phyloP scores from a whole-genome alignment of 1,284 basidiomycete species.

The Inonotus obliquus region DNA sequence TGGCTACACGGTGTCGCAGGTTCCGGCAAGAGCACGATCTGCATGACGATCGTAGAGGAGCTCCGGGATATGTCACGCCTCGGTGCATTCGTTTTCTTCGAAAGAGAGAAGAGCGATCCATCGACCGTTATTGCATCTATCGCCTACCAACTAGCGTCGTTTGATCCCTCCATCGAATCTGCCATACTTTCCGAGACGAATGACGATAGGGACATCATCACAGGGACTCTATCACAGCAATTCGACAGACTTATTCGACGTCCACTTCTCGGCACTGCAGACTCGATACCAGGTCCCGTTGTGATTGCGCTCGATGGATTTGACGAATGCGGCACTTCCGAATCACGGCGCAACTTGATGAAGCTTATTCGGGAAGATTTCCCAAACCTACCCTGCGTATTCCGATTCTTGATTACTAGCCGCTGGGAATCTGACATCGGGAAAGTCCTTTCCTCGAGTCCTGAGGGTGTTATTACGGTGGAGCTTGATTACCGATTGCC shows the following conservation, averaged over 20 bases:
- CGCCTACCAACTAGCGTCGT: neutral
- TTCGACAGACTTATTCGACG: neutral
- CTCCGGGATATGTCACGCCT: neutral
- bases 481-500: neutral
- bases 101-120: slow-evolving; percentile 6
- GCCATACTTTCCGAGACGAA: neutral
- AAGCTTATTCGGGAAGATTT: neutral
- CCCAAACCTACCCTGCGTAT: neutral
- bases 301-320: slow-evolving; percentile 25
- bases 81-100: slow-evolving; percentile 26
- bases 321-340: neutral
- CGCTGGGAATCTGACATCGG: neutral
- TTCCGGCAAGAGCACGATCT: neutral
- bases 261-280: neutral
- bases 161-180: neutral
- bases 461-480: neutral
- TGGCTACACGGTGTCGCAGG: neutral
- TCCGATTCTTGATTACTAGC: slow-evolving; percentile 3
- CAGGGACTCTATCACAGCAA: neutral
- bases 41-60: neutral
- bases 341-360: neutral
- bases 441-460: neutral
- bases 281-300: slow-evolving; percentile 21
- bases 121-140: neutral
- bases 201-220: neutral